Evolutionary conservation across 345 rosid genomes (phyloP).

Genomic region (Acer yangbiense): DNA sequence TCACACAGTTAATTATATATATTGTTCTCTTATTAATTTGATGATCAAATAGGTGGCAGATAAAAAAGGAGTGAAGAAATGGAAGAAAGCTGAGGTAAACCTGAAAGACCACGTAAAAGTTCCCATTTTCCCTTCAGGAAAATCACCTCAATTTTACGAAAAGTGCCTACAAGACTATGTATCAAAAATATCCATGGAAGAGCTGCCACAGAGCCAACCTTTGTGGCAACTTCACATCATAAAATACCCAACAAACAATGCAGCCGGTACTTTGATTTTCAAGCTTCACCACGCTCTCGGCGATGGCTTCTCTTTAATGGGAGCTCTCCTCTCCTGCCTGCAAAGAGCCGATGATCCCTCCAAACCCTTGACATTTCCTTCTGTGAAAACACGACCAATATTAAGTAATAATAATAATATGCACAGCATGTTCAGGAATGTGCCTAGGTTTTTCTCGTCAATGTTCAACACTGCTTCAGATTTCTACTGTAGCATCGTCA

Average conservation of each 20-base stretch:
- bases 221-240: slow-evolving; percentile 43
- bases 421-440: neutral
- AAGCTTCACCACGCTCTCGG: slow-evolving; percentile 47
- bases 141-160: slow-evolving; percentile 27
- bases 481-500: slow-evolving; percentile 24
- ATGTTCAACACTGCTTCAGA: slow-evolving; percentile 20
- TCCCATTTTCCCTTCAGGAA: slow-evolving; percentile 20
- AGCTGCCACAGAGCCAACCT: slow-evolving; percentile 25
- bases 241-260: slow-evolving; percentile 30
- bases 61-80: slow-evolving; percentile 24
- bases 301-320: slow-evolving; percentile 45
- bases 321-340: slow-evolving; percentile 40
- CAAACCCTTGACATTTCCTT: slow-evolving; percentile 37
- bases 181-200: slow-evolving; percentile 13
- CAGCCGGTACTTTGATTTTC: slow-evolving; percentile 28
- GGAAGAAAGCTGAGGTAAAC: slow-evolving; percentile 41
- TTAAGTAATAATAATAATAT: too few relatives aligned
- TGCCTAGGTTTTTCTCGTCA: neutral
- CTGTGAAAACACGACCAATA: neutral
- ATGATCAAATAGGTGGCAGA: slow-evolving; percentile 26
- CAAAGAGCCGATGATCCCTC: slow-evolving; percentile 42
- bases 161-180: slow-evolving; percentile 26
- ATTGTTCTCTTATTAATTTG: too few relatives aligned
- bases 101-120: slow-evolving; percentile 22
- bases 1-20: too few relatives aligned